Evolutionary conservation across 306 rosid genomes (phyloP).

Genomic region (Lagenaria siceraria): DNA sequence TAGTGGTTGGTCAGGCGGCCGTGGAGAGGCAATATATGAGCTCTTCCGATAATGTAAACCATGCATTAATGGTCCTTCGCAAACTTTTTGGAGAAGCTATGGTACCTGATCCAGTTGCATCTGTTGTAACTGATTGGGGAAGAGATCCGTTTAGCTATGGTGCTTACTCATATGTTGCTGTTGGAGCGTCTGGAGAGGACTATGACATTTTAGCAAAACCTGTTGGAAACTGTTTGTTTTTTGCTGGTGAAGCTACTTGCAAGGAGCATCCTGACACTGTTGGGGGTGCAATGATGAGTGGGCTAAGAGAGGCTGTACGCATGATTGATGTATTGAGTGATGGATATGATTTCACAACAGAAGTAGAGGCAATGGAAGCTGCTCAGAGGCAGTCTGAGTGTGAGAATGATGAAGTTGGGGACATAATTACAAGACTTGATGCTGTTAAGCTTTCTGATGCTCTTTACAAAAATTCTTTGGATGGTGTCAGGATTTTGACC

Average conservation of each 20-base stretch:
- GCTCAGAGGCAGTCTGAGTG: conserved; percentile 63
- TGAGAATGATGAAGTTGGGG: conserved; percentile 96
- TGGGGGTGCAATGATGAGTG: conserved; percentile 99
- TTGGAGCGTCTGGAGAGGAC: conserved; percentile 98
- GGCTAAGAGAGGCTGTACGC: conserved; percentile 94
- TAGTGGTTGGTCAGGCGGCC: conserved; percentile 97
- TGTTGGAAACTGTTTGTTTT: conserved; percentile 85
- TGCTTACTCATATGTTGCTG: conserved; percentile 90
- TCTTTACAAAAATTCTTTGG: conserved; percentile 53
- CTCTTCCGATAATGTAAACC: conserved; percentile 66
- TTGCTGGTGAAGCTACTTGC: conserved; percentile 99
- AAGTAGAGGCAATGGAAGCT: conserved; percentile 83
- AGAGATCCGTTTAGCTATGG: conserved; percentile 94
- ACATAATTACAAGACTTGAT: conserved; percentile 74
- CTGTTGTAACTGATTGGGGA: conserved; percentile 98
- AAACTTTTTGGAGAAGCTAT: conserved; percentile 80
- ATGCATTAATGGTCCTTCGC: conserved; percentile 83
- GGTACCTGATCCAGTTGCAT: conserved; percentile 87
- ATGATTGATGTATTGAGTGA: conserved; percentile 62
- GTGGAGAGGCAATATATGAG: conserved; percentile 63
- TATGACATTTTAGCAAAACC: conserved; percentile 87
- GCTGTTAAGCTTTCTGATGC: conserved; percentile 66
- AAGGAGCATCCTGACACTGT: conserved; percentile 99
- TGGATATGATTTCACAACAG: conserved; percentile 86
- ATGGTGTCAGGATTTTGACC: conserved; percentile 44